Base-by-base conservation (phyloP, 441 rosid genomes). In the Pelargonium fulgidum region DNA sequence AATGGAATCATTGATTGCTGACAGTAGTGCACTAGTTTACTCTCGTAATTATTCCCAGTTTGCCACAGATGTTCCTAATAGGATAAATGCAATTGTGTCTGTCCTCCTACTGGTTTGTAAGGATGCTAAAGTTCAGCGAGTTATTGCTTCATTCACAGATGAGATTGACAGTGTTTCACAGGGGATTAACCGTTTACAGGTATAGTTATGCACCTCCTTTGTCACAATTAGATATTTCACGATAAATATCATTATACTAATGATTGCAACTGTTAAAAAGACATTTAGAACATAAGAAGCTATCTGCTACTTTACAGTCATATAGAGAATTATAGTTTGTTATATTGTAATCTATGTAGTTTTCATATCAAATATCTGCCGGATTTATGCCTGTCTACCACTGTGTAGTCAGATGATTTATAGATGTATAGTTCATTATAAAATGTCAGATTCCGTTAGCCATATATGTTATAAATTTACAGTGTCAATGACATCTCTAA, bases 141-240 rank as follows among this genome's bases (percentile, higher is more conserved):
- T 78, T 26, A 64, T 86, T 44, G 81, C 77, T 26, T 71, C 63
- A 19, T 83, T 77, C 68, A 82, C 78, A 77, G 68, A 80, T 39
- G 91, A 87, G 80, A 74, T 87, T 4, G 74, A 78, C 70, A 62
- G 67, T 58, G 78, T 91, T 75, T 73, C 79, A 26, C 80, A 77
- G 62, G 71, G 64, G 71, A 79, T 89, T 62, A 19, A 68, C 73
- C 69, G 81, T 3, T 70, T 86, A 8, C 88, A 84, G 98, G 97
- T 93, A 83, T 16, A 36, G 10, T 66, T 72, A 41, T 52, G 50
- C 64, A 41, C 61, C 69, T 58, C 29, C 9, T 17, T 10, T 44
- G 12, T 41, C 39, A 14, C 22, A 41, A 0, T 22, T 68, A 33
- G 20, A 5, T 7, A 11, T 24, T 12, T n/a, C 12, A 56, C 41